Base-by-base conservation (phyloP, 805 yeast species). In the Nakazawaea anatomiae region DNA sequence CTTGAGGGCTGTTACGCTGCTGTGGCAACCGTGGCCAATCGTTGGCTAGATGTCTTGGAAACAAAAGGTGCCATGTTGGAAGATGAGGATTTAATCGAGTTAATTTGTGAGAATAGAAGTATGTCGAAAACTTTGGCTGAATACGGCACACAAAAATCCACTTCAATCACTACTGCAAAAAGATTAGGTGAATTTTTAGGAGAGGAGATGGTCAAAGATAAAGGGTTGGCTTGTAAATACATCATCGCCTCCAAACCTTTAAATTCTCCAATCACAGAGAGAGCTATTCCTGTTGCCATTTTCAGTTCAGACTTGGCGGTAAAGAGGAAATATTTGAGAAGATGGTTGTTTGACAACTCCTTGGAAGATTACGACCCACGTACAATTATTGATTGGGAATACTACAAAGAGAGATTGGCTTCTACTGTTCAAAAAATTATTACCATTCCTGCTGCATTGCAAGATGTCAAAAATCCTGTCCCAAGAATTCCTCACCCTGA, bases 371-470 rank as follows among this genome's bases (percentile, higher is more conserved):
- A 89, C 62, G 97, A 92, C 65, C 96, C 96, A 4, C 76, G 98
- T 60, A 77, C 80, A 18, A 86, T 94, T 48, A 79, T 94, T 54
- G 98, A 94, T 66, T 94, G 99, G 99, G 81, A 72, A 27, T 94
- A 94, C 63, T 94, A 94, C 63, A 76, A 84, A 55, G 97, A 89
- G 60, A 81, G 99, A 60, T 75, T 94, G 36, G 95, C 92, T 0
- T 89, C 96, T 2, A 96, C 91, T 5, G 83, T 95, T 42, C 97
- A 91, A 65, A 94, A 95, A 68, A 89, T 94, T 59, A 88, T 94
- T 58, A 87, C 97, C 0, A 92, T 94, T 57, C 99, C 99, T 2
- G 99, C 99, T 4, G 98, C 97, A 5, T 72, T 92, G 50, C 99
- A 94, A 69, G 81, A 82, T 48, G 80, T 92, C 14, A 68, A 73